Conservation (phyloP, 352 stramenopile species). For the Pythium angustatum region DNA sequence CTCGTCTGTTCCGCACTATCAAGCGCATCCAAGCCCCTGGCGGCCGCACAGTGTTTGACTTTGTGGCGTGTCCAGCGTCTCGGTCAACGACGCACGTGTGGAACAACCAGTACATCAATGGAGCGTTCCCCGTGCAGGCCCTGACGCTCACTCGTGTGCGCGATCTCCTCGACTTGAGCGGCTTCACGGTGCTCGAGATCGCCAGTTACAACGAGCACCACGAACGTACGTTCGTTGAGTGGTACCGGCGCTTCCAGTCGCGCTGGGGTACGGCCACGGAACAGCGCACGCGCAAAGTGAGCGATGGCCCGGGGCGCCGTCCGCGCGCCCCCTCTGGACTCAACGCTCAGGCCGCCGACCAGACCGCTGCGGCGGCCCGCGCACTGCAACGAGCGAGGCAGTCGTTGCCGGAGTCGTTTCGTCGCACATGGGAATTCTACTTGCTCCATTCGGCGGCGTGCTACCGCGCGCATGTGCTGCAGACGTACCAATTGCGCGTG, state of each 20-base stretch:
- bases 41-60: slow-evolving; percentile 65
- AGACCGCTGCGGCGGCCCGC: neutral
- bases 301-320: slow-evolving; percentile 10
- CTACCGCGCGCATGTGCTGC: slow-evolving; percentile 70
- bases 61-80: slow-evolving; percentile 61
- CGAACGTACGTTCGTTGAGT: slow-evolving; percentile 83
- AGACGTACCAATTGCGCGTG: slow-evolving; percentile 71
- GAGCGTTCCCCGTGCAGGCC: slow-evolving; percentile 55
- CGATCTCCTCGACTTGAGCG: slow-evolving; percentile 44
- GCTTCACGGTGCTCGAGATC: slow-evolving; percentile 68
- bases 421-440: slow-evolving; percentile 89
- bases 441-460: slow-evolving; percentile 84
- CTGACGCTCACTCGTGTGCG: slow-evolving; percentile 58
- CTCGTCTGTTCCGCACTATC: slow-evolving; percentile 61
- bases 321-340: slow-evolving; percentile 3
- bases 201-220: slow-evolving; percentile 76
- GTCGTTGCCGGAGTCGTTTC: slow-evolving; percentile 74
- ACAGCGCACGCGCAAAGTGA: slow-evolving; percentile 9
- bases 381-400: neutral
- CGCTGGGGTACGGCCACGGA: slow-evolving; percentile 33
- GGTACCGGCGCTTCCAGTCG: slow-evolving; percentile 77
- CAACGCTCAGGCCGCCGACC: neutral
- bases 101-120: slow-evolving; percentile 86
- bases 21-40: slow-evolving; percentile 58
- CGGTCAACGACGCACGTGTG: slow-evolving; percentile 74